phyloP scores from a whole-genome alignment of 345 rosid species.

The Eucalyptus pumila region DNA sequence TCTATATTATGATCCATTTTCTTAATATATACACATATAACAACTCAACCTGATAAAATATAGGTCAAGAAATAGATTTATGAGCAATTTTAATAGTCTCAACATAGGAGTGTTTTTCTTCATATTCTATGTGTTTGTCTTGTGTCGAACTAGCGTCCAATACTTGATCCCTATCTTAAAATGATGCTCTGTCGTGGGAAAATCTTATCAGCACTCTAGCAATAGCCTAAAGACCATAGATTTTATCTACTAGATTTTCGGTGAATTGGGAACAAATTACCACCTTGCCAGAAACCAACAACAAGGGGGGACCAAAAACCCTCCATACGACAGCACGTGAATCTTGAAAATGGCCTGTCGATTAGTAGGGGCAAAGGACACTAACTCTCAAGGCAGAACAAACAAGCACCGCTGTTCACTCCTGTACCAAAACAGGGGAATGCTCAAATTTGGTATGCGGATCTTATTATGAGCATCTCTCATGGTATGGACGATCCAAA shows the following conservation, averaged over 20 bases:
- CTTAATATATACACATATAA: no score
- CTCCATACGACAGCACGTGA: background rate
- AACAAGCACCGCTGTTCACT: background rate
- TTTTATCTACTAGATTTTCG: background rate
- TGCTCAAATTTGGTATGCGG: background rate
- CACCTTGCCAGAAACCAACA: background rate
- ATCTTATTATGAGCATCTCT: background rate
- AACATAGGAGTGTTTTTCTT: background rate
- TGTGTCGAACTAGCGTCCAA: background rate
- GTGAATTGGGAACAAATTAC: background rate
- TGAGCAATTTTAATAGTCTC: no score
- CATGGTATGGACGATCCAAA: background rate
- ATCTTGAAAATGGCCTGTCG: background rate
- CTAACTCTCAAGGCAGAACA: background rate
- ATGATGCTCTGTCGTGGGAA: background rate
- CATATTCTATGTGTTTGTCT: background rate
- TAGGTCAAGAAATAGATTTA: no score
- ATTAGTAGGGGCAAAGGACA: background rate
- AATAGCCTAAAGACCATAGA: background rate
- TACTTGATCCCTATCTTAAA: background rate
- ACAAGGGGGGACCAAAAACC: background rate
- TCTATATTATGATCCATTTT: no score
- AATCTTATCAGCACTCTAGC: background rate
- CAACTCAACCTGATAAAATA: no score
- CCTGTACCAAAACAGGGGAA: background rate